These are phyloP conservation scores for Didymella exigua DNA, from an alignment of 2,329 filamentous ascomycete genomes.

Conservation along the genomic window DNA sequence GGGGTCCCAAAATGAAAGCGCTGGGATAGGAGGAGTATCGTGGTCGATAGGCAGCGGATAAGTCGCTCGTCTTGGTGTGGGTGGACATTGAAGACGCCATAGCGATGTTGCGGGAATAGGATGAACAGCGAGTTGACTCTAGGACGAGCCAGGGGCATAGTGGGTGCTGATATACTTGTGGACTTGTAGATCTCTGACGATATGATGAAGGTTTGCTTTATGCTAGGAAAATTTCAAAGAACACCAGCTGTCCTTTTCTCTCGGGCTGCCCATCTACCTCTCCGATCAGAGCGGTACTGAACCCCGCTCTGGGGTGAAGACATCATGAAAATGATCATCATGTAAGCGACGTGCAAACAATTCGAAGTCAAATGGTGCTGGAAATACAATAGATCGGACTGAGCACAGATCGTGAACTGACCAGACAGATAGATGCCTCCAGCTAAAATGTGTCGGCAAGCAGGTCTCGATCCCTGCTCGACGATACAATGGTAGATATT, in stretches of 20 bases:
- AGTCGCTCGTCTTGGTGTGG: conserved; percentile 23
- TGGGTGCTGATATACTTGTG: background rate
- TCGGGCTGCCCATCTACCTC: background rate
- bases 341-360: background rate
- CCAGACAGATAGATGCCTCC: background rate
- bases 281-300: background rate
- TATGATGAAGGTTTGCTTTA: background rate
- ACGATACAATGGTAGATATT: background rate
- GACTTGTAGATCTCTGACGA: background rate
- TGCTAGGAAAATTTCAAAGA: background rate
- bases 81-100: conserved; percentile 20
- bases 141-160: conserved; percentile 17
- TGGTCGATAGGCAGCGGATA: conserved; percentile 1
- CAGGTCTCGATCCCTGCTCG: background rate
- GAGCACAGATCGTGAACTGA: background rate
- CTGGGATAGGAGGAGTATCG: conserved; percentile 16
- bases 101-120: conserved; percentile 1
- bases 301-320: background rate
- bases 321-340: background rate
- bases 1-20: conserved; percentile 26
- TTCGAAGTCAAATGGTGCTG: background rate
- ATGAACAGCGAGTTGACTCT: conserved; percentile 24
- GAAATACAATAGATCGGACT: background rate
- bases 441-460: background rate
- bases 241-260: background rate